Base-by-base conservation (phyloP, 169 alveolate genomes). In the Cryptosporidium tyzzeri region DNA sequence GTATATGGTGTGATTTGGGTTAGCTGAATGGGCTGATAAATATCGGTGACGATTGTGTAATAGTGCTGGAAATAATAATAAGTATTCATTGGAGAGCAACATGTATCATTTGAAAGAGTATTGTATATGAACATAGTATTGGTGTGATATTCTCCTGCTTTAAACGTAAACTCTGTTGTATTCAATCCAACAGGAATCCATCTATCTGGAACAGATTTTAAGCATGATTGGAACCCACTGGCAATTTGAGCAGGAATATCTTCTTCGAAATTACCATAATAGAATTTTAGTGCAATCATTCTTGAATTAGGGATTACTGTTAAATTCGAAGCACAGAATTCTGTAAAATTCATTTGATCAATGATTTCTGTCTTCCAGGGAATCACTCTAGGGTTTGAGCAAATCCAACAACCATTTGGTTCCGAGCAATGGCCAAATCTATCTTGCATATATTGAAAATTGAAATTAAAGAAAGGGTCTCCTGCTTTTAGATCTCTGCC, bases 371-470 rank as follows among this genome's bases (percentile, higher is more conserved):
- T 65, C 44, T 80, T 80, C 89, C 89, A 80, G 23, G 89, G 89
- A 37, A 80, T 80, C 23, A 80, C 6, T 5, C 89, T 59, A n/a
- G 89, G 89, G 29, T 80, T 80, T 26, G 89, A 80, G 29, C 89
- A 80, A 5, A 59, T 69, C 89, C 89, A 80, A 59, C 89, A 80
- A 44, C 75, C 89, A 62, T 80, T 80, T 21, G 74, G 65, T 23
- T 80, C 75, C 0, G 89, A 69, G 62, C 89, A 80, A 65, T 80
- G 89, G 0, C 89, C 89, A 80, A 80, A 80, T 33, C 89, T 80
- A 59, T 80, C 89, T 53, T 80, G 89, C 89, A 80, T 80, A 62
- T 61, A 80, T 50, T 80, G 89, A 65, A 80, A 80, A 41, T 80
- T 80, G 23, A 80, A 80, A 39, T 80, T 80, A 41, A 80, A 80